Base-by-base conservation (phyloP, 495 filamentous ascomycete genomes). In the Collariella sp. region DNA sequence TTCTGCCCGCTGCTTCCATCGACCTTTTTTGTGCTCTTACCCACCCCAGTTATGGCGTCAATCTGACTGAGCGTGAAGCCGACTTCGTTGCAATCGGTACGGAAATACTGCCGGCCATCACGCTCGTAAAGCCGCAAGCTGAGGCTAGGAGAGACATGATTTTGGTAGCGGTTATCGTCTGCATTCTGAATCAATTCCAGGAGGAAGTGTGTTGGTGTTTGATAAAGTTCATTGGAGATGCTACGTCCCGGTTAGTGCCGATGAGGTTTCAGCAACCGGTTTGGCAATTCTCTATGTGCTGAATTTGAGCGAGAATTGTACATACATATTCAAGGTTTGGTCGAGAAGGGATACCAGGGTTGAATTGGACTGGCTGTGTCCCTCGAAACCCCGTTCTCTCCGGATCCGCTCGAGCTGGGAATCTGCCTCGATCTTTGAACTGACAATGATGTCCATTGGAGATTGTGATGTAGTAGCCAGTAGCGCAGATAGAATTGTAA, bases 121-220 rank as follows among this genome's bases (percentile, higher is more conserved):
- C 35, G 35, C 15, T 38, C 35, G 15, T n/a, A 38, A 12, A 38
- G 35, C 35, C 11, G 11, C 11, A 38, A 38, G 35, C 15, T 38
- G 35, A 38, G 35, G 15, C 35, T 38, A 12, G 35, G 15, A 12
- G 15, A 38, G 35, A 38, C 35, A 12, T 38, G 2, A 6, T 12
- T 7, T 6, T 44, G 39, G 52, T 69, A 73, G 15, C 38, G n/a
- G 57, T 72, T 72, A 56, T 74, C 72, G 36, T 76, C 70, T 1
- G 72, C 73, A 57, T 76, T 76, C 50, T 76, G 73, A 15, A 75
- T 57, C 2, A 75, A 56, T 53, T 75, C 73, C 29, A 70, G 70
- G 3, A 76, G 55, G 46, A 73, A 76, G 26, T 65, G 65, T 1
- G 67, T 63, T 19, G 62, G 54, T 41, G 59, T 71, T 16, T 52